Evolutionary conservation across 306 rosid species (phyloP).

Genomic region (Oemleria cerasiformis): DNA sequence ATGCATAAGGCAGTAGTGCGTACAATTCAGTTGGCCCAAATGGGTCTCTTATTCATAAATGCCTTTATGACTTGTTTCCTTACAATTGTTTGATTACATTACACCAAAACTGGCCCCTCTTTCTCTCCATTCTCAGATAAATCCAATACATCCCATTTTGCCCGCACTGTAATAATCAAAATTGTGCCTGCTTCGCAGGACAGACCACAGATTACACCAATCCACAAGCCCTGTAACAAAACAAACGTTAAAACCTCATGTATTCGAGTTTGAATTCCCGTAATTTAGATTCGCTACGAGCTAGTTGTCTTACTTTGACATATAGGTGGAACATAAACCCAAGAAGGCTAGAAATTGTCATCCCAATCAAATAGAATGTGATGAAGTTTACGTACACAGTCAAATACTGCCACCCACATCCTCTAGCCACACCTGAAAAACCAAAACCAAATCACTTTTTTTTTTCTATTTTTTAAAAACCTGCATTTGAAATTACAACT

Average conservation of each 20-base stretch:
- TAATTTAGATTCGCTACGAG: too few species aligned
- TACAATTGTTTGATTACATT: not conserved
- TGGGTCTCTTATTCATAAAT: not conserved
- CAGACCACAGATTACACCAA: constrained; percentile 64
- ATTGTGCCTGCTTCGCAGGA: constrained; percentile 50
- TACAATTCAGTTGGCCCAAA: not conserved
- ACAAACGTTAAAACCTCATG: not conserved
- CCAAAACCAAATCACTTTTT: not conserved
- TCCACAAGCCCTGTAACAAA: constrained; percentile 65
- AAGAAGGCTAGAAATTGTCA: constrained; percentile 57
- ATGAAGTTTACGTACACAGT: constrained; percentile 57
- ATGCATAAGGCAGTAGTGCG: not conserved
- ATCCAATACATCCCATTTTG: constrained; percentile 45
- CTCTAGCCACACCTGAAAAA: constrained; percentile 70
- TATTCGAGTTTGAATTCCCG: too few species aligned
- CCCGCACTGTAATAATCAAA: constrained; percentile 30
- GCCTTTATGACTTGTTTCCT: not conserved
- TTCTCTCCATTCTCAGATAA: constrained; percentile 12
- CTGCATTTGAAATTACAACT: not conserved
- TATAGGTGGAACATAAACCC: constrained; percentile 49
- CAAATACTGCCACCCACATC: constrained; percentile 77
- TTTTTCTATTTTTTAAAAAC: too few species aligned
- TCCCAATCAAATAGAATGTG: constrained; percentile 59
- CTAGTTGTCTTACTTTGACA: constrained; percentile 38
- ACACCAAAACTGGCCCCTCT: constrained; percentile 1